Base-by-base conservation (phyloP, 768 basidiomycete genomes). In the Russula virescens region DNA sequence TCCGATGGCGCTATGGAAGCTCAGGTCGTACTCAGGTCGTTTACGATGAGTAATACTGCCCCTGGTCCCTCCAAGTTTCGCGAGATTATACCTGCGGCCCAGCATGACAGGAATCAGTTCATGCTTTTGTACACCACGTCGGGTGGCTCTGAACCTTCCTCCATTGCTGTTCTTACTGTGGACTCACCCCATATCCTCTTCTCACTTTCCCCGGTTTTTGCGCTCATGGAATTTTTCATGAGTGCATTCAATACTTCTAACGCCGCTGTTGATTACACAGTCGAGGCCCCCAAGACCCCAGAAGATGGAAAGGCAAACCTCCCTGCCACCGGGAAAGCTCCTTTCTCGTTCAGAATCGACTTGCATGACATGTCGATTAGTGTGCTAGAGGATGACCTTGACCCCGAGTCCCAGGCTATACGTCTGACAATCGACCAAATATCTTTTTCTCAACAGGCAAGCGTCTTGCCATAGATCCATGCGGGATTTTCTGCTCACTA, bases 161-260 rank as follows among this genome's bases (percentile, higher is more conserved):
- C 90, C 4, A 78, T 93, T n/a, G 87, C 86, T 7, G 81, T 98
- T 60, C 76, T 96, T 38, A 93, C 91, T 0, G 79, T 99, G 31
- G 97, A 99, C 70, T 93, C 92, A 23, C 97, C 97, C 6, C 84
- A 88, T 70, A 79, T 98, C 68, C 89, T 98, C 61, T 91, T 99
- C 69, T 88, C 96, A 2, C 79, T 96, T 21, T 93, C 98, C 64
- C 96, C 94, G 1, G 80, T 98, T 55, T 88, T 95, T 68, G 87
- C 91, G 0, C 76, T 99, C n/a, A 75, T 94, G 34, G 84, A 87
- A 54, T 98, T 97, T 75, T 90, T 94, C 69, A 80, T 80, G 47
- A 85, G 81, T 67, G 79, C 85, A 0, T 81, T 82, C 68, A 68
- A 70, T 62, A 62, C 70, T 13, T 54, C 70, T 2, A 56, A 62